These are phyloP conservation scores for Cyclaneusma minus DNA, from an alignment of 2,329 filamentous ascomycete species.

Conservation along the genomic window DNA sequence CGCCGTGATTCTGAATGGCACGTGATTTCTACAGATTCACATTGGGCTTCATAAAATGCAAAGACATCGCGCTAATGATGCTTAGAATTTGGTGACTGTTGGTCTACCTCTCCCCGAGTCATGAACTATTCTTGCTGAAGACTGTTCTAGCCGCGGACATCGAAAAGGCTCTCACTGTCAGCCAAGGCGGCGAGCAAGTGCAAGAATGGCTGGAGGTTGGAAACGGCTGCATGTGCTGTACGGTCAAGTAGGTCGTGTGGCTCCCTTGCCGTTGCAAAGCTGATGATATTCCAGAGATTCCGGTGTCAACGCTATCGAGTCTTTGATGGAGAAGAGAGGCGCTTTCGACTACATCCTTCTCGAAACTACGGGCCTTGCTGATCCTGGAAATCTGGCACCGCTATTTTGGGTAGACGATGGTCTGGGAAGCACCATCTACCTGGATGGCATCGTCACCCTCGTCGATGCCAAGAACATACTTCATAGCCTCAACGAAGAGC, in stretches of 20 bases:
- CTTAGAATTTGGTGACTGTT: slow-evolving; percentile 68
- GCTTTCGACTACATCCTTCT: slow-evolving; percentile 95
- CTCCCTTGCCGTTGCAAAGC: not conserved
- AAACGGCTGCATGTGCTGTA: slow-evolving; percentile 96
- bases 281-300: slow-evolving; percentile 47
- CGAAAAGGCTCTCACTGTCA: slow-evolving; percentile 88
- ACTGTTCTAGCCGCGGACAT: slow-evolving; percentile 57
- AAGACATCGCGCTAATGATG: slow-evolving; percentile 6
- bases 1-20: slow-evolving; percentile 89
- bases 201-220: slow-evolving; percentile 93
- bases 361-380: slow-evolving; percentile 88
- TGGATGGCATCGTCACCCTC: slow-evolving; percentile 91
- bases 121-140: slow-evolving; percentile 2
- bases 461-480: slow-evolving; percentile 92
- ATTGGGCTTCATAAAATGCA: slow-evolving; percentile 3
- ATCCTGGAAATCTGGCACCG: slow-evolving; percentile 89
- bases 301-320: slow-evolving; percentile 88
- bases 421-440: slow-evolving; percentile 84
- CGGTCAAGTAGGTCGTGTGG: slow-evolving; percentile 67
- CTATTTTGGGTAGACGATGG: slow-evolving; percentile 98
- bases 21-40: slow-evolving; percentile 2
- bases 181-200: slow-evolving; percentile 64
- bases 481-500: slow-evolving; percentile 60
- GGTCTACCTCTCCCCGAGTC: slow-evolving; percentile 16
- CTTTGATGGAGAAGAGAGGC: slow-evolving; percentile 84